Base-by-base conservation (phyloP, 2,329 filamentous ascomycete species). In the Colletotrichum plurivorum region DNA sequence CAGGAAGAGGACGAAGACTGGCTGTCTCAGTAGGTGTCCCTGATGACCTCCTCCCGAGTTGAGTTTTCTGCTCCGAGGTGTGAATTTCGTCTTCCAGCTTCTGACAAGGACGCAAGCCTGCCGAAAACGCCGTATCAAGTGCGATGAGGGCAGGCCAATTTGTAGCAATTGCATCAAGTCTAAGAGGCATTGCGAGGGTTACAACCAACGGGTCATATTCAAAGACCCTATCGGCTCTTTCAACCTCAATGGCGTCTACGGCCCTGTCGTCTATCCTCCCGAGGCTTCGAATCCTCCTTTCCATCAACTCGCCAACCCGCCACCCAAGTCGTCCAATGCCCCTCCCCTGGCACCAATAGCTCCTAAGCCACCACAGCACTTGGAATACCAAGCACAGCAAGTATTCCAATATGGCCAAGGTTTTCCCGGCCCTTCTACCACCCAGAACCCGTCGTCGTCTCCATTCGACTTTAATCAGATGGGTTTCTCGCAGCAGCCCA, bases 81-180 rank as follows among this genome's bases (percentile, higher is more conserved):
- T 6, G 27, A 12, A 36, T 25, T n/a, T 5, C 22, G 22, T 12
- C 25, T 3, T 27, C 13, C 49, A 31, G 12, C 43, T 8, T 63
- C 68, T 60, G n/a, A 62, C 69, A 41, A 63, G 63, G 46, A 22
- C 55, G 70, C 53, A 77, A 95, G 93, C 96, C 67, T 99, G 96
- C 82, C 92, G 96, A 72, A 95, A 93, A 81, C 92, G 96, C 61
- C 93, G 96, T 71, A 98, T 99, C 81, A 99, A 98, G 82, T 99
- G 96, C 80, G 96, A 96, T 71, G 96, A 98, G 79, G 93, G 94
- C 75, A 89, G 92, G 57, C 94, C 94, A 27, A 92, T 88, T 31
- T 96, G 94, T 81, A 90, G 87, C 76, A 97, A 97, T 76, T 97
- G 94, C 81, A 90, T 93, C 82, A 96, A 95, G 77, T 95, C 93